Conservation (phyloP, 805 yeast genomes). For the Candida takata region DNA sequence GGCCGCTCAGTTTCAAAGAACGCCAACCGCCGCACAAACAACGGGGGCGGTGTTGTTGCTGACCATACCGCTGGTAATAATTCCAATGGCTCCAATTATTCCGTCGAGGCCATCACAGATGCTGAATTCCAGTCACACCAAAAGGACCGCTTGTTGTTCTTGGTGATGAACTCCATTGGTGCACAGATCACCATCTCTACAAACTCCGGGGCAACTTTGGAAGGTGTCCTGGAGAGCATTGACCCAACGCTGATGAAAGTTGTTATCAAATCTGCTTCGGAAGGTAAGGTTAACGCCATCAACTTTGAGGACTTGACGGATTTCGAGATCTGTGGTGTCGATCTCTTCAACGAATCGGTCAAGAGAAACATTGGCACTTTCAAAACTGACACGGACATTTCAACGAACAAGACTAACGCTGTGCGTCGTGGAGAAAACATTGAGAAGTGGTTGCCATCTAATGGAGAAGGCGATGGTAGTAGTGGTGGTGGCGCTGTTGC, state of each 20-base stretch:
- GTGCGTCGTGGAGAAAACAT: slow-evolving; percentile 50
- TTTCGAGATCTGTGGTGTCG: slow-evolving; percentile 30
- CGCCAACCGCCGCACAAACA: no score
- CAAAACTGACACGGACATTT: slow-evolving; percentile 80
- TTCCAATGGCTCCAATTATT: slow-evolving; percentile 3
- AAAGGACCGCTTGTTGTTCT: slow-evolving; percentile 47
- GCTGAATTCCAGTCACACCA: slow-evolving; percentile 23
- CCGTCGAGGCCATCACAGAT: slow-evolving; percentile 11
- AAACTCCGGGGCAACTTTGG: slow-evolving; percentile 49
- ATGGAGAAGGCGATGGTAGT: not conserved
- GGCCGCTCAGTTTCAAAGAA: slow-evolving; percentile 1
- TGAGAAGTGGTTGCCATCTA: slow-evolving; percentile 75
- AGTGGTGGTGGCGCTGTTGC: no score
- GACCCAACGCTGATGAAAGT: slow-evolving; percentile 38
- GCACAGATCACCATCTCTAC: slow-evolving; percentile 50
- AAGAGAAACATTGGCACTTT: slow-evolving; percentile 32
- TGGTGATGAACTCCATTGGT: slow-evolving; percentile 56
- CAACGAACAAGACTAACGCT: slow-evolving; percentile 29
- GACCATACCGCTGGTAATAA: not conserved
- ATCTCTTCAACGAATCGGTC: slow-evolving; percentile 18
- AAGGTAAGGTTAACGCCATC: slow-evolving; percentile 21
- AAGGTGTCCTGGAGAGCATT: slow-evolving; percentile 52
- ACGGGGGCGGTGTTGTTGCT: no score
- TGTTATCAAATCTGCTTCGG: slow-evolving; percentile 28
- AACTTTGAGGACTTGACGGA: slow-evolving; percentile 33